A percentile compares a stretch with the other conserved stretches of the same genome.
Evolutionary conservation across 805 yeast genomes (phyloP).

Genomic region (Kodamaea kaohsiungensis): DNA sequence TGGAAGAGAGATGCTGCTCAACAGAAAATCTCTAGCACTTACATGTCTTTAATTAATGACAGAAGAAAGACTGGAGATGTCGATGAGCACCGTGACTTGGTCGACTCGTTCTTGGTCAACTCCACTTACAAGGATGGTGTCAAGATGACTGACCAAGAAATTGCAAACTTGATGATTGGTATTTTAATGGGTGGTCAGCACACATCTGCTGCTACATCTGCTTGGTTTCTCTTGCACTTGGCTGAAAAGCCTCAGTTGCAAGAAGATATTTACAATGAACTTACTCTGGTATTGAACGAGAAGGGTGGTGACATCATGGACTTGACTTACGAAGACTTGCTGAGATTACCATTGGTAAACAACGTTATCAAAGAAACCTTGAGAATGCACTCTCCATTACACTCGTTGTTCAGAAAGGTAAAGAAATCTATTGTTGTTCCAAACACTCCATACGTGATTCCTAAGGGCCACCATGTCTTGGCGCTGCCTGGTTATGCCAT

Average conservation of each 20-base stretch:
- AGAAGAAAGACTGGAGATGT: conserved; percentile 79
- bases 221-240: conserved; percentile 91
- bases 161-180: conserved; percentile 91
- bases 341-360: conserved; percentile 77
- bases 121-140: conserved; percentile 93
- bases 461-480: conserved; percentile 84
- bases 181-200: conserved; percentile 99
- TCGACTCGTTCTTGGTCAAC: conserved; percentile 80
- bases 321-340: conserved; percentile 79
- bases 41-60: conserved; percentile 71
- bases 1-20: conserved; percentile 88
- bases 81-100: conserved; percentile 76
- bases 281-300: conserved; percentile 55
- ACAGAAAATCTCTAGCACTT: conserved; percentile 73
- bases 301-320: conserved; percentile 47
- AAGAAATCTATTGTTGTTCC: conserved; percentile 77
- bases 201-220: conserved; percentile 93
- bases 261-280: conserved; percentile 77
- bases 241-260: conserved; percentile 87
- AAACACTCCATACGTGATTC: conserved; percentile 75
- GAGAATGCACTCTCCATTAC: conserved; percentile 95
- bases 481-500: conserved; percentile 93
- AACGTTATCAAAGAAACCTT: conserved; percentile 89
- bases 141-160: conserved; percentile 91
- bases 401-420: conserved; percentile 93